A percentile compares a stretch with the other conserved stretches of the same genome.
These are phyloP conservation scores for Glycine soja DNA, from an alignment of 306 rosid species.

Conservation along the genomic window DNA sequence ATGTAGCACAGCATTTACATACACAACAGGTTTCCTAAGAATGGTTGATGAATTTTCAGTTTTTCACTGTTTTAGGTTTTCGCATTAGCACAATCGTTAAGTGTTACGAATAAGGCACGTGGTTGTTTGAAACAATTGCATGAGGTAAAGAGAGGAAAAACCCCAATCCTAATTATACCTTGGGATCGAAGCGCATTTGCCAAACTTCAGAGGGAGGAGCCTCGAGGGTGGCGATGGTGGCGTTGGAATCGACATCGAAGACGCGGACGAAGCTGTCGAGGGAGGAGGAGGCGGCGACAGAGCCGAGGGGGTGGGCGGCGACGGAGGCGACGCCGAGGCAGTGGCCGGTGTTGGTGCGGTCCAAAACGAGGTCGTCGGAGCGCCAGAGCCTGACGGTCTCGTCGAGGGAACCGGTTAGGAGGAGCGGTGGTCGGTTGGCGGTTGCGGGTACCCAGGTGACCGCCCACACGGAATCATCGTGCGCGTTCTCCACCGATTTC, in stretches of 20 bases:
- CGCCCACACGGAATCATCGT: slow-evolving; percentile 96
- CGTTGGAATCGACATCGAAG: slow-evolving; percentile 87
- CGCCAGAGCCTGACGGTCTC: slow-evolving; percentile 94
- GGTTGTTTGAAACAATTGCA: not conserved
- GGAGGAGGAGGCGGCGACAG: slow-evolving; percentile 89
- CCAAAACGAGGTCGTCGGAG: slow-evolving; percentile 77
- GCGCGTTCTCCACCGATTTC: slow-evolving; percentile 84
- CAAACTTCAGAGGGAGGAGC: slow-evolving; percentile 99
- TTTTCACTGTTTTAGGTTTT: slow-evolving; percentile 31
- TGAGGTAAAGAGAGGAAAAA: not conserved
- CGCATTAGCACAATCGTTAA: not conserved
- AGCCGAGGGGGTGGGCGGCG: slow-evolving; percentile 92
- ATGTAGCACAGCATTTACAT: not conserved
- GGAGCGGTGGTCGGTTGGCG: slow-evolving; percentile 68
- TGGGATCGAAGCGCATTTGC: slow-evolving; percentile 94
- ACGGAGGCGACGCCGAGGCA: slow-evolving; percentile 96
- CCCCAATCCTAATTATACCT: slow-evolving; percentile 49
- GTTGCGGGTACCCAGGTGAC: slow-evolving; percentile 93
- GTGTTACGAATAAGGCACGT: not conserved
- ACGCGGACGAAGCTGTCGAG: slow-evolving; percentile 94
- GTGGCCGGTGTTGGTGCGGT: slow-evolving; percentile 87
- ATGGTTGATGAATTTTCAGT: not conserved
- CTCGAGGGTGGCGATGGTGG: slow-evolving; percentile 88
- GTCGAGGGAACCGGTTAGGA: slow-evolving; percentile 93
- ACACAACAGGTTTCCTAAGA: not conserved